Evolutionary conservation across 2,329 filamentous ascomycete genomes (phyloP).

Genomic region (Colletotrichum godetiae): DNA sequence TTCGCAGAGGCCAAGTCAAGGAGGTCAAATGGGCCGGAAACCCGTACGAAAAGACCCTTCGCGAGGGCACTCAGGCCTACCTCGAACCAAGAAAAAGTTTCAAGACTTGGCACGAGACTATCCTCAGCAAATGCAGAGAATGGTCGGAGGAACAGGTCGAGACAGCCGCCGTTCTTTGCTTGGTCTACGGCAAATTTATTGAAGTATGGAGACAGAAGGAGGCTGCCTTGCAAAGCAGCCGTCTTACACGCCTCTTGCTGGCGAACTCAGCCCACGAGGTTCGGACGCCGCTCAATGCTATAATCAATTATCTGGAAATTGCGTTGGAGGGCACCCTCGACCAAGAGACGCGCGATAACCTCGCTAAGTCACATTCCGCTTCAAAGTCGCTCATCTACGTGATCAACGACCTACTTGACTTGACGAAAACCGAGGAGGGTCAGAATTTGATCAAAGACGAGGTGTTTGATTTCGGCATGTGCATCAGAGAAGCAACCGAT

Average conservation of each 20-base stretch:
- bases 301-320: slow-evolving; percentile 95
- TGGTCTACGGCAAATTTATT: slow-evolving; percentile 91
- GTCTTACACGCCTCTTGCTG: slow-evolving; percentile 81
- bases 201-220: slow-evolving; percentile 95
- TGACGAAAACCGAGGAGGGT: slow-evolving; percentile 90
- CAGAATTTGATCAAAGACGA: slow-evolving; percentile 84
- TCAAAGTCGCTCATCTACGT: slow-evolving; percentile 94
- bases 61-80: slow-evolving; percentile 77
- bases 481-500: slow-evolving; percentile 81
- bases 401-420: slow-evolving; percentile 89
- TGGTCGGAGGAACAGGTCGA: slow-evolving; percentile 93
- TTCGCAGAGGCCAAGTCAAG: slow-evolving; percentile 79
- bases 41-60: slow-evolving; percentile 82
- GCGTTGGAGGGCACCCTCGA: slow-evolving; percentile 85
- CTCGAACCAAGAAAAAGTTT: slow-evolving; percentile 85
- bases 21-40: slow-evolving; percentile 90
- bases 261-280: slow-evolving; percentile 94
- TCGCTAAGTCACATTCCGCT: slow-evolving; percentile 86
- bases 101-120: slow-evolving; percentile 82
- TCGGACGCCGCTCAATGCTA: slow-evolving; percentile 89
- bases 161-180: slow-evolving; percentile 85
- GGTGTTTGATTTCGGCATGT: slow-evolving; percentile 76
- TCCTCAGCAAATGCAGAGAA: slow-evolving; percentile 84
- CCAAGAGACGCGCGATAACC: slow-evolving; percentile 84
- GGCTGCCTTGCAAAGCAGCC: slow-evolving; percentile 82